Percentiles rank a stretch among this genome's conserved stretches.
Evolutionary conservation across 176 grass and related monocot species (phyloP).

Genomic region (Ampelocalamus luodianensis): DNA sequence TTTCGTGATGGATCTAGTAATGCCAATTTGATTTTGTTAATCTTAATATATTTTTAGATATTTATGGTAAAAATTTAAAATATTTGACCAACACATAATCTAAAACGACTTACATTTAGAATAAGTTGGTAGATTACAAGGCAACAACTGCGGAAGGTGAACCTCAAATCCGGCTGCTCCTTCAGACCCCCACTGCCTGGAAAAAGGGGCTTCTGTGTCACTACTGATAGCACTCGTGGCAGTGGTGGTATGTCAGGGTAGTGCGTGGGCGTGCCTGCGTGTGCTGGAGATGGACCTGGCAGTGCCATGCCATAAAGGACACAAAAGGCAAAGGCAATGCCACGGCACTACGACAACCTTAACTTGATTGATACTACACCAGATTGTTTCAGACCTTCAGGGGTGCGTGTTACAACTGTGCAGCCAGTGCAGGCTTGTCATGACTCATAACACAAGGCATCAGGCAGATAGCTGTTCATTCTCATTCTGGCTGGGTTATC

Average conservation of each 20-base stretch:
- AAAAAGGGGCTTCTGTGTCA: slow-evolving; percentile 27
- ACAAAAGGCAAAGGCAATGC: neutral
- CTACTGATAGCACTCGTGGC: slow-evolving; percentile 27
- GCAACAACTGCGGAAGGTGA: slow-evolving; percentile 11
- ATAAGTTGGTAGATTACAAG: neutral
- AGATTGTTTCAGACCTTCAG: neutral
- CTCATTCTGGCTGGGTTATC: slow-evolving; percentile 10
- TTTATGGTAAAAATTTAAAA: no score
- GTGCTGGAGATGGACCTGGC: slow-evolving; percentile 37
- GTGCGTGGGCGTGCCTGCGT: slow-evolving; percentile 54
- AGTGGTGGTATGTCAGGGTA: slow-evolving; percentile 40
- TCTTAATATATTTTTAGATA: no score
- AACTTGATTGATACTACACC: neutral
- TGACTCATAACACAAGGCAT: slow-evolving; percentile 17
- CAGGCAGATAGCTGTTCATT: neutral
- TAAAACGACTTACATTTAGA: no score
- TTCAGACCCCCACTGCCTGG: slow-evolving; percentile 41
- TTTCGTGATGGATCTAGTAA: no score
- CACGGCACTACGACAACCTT: slow-evolving; percentile 17
- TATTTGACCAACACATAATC: no score
- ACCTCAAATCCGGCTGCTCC: slow-evolving; percentile 33
- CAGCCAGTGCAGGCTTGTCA: slow-evolving; percentile 1
- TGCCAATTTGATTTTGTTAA: no score
- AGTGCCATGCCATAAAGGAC: neutral
- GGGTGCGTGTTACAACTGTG: neutral